A percentile compares a stretch with the other conserved stretches of the same genome.
Evolutionary conservation across 148 eudicot genomes (phyloP).

Genomic region (Rhododendron simsii): DNA sequence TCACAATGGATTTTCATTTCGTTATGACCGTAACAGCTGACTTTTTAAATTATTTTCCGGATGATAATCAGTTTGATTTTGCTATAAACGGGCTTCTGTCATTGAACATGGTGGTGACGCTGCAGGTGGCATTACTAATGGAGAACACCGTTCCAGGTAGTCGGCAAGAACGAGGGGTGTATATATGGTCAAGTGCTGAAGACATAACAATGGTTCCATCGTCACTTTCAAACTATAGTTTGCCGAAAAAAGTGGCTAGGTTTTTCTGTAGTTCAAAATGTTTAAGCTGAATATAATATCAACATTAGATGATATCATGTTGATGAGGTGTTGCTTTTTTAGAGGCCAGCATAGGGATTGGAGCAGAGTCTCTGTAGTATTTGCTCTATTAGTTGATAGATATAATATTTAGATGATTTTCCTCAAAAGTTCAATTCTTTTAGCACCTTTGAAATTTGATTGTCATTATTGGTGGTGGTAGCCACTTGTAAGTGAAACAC

Average conservation of each 20-base stretch:
- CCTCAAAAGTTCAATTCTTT: not conserved
- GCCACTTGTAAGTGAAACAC: not conserved
- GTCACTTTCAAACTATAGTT: conserved; percentile 47
- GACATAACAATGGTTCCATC: conserved; percentile 48
- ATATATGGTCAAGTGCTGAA: conserved; percentile 71
- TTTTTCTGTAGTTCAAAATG: conserved; percentile 66
- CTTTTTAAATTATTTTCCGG: not conserved
- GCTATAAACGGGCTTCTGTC: conserved; percentile 77
- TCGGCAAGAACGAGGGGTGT: conserved; percentile 72
- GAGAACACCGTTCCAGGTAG: conserved; percentile 92
- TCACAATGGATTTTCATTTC: not conserved
- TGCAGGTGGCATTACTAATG: conserved; percentile 70
- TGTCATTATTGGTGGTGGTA: not conserved
- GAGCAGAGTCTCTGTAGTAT: not conserved
- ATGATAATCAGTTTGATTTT: conserved; percentile 66
- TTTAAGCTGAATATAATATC: conserved; percentile 32
- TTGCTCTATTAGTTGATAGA: not conserved
- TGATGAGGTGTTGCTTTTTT: not conserved
- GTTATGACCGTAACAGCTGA: not conserved
- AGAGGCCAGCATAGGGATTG: not conserved
- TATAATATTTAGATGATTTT: not conserved
- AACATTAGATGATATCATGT: too few relatives aligned
- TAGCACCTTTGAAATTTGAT: not conserved
- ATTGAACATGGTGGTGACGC: conserved; percentile 81
- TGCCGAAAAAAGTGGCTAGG: conserved; percentile 50